phyloP scores from a whole-genome alignment of 805 yeast genomes.

The Schwanniomyces polymorphus region DNA sequence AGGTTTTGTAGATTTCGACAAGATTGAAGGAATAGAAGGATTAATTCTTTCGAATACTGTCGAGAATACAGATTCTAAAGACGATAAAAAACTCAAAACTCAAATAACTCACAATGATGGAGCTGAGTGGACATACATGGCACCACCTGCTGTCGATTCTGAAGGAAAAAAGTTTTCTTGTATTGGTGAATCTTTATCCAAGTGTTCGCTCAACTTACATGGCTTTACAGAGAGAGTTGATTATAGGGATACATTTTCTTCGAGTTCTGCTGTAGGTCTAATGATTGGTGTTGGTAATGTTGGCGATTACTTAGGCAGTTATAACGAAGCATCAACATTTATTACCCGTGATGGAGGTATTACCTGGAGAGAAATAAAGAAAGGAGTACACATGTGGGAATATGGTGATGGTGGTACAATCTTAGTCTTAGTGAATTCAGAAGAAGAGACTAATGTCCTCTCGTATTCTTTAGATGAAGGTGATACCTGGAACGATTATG shows the following conservation, averaged over 20 bases:
- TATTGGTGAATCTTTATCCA: conserved; percentile 44
- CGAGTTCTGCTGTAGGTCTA: conserved; percentile 87
- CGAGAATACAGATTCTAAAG: conserved; percentile 42
- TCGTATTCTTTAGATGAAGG: conserved; percentile 81
- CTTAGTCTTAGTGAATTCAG: conserved; percentile 65
- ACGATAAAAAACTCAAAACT: conserved; percentile 61
- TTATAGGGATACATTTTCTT: conserved; percentile 79
- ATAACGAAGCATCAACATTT: conserved; percentile 64
- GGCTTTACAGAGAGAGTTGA: conserved; percentile 89
- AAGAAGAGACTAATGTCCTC: conserved; percentile 56
- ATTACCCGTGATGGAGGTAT: conserved; percentile 89
- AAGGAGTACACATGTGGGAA: conserved; percentile 88
- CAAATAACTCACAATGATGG: conserved; percentile 89
- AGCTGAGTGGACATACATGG: conserved; percentile 73
- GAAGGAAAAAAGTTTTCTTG: conserved; percentile 60
- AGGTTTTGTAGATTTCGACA: conserved; percentile 90
- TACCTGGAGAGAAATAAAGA: conserved; percentile 77
- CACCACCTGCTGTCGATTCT: conserved; percentile 69
- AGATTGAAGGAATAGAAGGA: conserved; percentile 82
- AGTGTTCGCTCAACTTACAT: conserved; percentile 82
- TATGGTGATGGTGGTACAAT: conserved; percentile 94
- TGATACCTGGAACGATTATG: conserved; percentile 63
- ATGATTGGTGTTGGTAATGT: conserved; percentile 93
- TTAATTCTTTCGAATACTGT: conserved; percentile 75
- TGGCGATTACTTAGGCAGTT: conserved; percentile 56